Evolutionary conservation across 257 asterid genomes (phyloP), one percentile per base, ranked within the genome.

Genomic region (Capsicum chinense): DNA sequence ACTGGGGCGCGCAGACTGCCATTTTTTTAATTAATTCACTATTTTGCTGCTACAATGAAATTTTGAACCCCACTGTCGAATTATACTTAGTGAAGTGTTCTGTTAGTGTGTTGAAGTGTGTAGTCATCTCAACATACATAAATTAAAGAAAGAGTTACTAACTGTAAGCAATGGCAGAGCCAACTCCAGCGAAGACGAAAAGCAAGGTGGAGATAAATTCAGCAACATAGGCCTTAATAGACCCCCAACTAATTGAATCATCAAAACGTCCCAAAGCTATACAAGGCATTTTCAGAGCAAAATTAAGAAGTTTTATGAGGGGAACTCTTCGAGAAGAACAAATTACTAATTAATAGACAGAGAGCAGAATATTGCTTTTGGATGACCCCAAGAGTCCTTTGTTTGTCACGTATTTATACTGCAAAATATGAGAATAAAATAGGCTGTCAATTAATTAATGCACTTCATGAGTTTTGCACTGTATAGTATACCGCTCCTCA

Each of bases 201-300:
- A 95, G 95, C 92, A 93, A 74, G 74, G 99, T 95, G 90, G 99
- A 95, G 93, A 94, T 95, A 95, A 95, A 94, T 88, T 95, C 99
- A n/a, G 99, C 98, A 56, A 93, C 42, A 86, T 95, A 95, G 0
- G 99, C 97, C 92, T 91, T 95, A 7, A 95, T 39, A 0, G 99
- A 91, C 78, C 87, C 92, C 0, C 83, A 2, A 88, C 93, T 78
- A 88, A 92, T 86, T 0, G 99, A 93, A 86, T 94, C 99, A 80
- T 93, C 95, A 50, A 92, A 67, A 5, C 98, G 91, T 52, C 98
- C 99, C 60, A 95, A 90, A 39, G 98, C 97, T 71, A 95, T 94
- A 73, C 87, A 88, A 1, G 95, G 90, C 98, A 95, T 95, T 79
- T 86, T 85, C 6, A 10, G 63, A 21, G 5, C 3, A 48, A 26